Percentiles rank a stretch among this genome's conserved stretches.
Conservation (phyloP, 495 filamentous ascomycete genomes). For the Clohesyomyces aquaticus region DNA sequence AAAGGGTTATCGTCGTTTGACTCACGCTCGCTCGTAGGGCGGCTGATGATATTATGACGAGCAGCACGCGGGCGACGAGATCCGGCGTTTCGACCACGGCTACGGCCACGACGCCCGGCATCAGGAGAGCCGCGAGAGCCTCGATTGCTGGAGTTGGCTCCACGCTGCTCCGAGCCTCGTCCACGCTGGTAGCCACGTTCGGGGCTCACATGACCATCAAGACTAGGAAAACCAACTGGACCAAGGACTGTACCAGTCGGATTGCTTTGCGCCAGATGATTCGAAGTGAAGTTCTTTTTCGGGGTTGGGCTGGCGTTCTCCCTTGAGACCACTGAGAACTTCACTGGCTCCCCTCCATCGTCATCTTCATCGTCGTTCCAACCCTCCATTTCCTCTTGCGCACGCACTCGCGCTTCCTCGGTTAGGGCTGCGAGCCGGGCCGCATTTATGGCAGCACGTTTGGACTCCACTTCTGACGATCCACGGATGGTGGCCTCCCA, state of each 20-base stretch:
- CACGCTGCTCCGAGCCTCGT: background rate
- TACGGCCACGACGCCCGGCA: background rate
- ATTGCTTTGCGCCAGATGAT: too few relatives aligned
- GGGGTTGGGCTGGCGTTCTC: background rate
- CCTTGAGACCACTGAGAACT: conserved; percentile 11
- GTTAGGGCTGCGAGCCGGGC: conserved; percentile 17
- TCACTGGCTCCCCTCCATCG: conserved; percentile 22
- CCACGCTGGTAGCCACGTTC: background rate
- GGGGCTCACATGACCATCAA: background rate
- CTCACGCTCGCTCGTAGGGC: background rate
- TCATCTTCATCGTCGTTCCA: conserved; percentile 37
- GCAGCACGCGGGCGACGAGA: background rate
- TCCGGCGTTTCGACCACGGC: conserved; percentile 2
- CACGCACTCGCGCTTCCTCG: conserved; percentile 27
- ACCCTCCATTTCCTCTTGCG: conserved; percentile 23
- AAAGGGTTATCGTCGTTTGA: background rate
- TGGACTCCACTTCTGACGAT: background rate
- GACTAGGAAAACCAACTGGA: background rate
- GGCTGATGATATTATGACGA: background rate
- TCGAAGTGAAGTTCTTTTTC: background rate
- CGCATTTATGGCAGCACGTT: conserved; percentile 22
- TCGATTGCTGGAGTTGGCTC: background rate
- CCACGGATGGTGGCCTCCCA: conserved; percentile 36
- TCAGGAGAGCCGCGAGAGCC: background rate
- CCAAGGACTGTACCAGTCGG: too few relatives aligned